phyloP scores from a whole-genome alignment of 345 rosid species.

The Ceriops tagal region DNA sequence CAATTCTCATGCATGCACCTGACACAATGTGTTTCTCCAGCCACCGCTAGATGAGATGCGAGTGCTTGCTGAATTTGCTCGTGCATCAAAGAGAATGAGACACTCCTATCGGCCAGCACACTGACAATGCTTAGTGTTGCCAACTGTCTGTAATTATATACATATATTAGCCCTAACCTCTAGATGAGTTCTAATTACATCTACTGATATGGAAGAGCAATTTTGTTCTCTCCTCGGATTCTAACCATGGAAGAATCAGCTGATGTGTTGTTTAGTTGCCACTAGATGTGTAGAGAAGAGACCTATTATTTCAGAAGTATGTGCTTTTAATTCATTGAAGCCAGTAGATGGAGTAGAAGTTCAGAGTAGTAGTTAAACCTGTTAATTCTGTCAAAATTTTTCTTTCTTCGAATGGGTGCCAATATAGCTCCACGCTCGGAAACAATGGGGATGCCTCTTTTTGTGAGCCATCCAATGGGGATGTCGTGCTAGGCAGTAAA shows the following conservation, averaged over 20 bases:
- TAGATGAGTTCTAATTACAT: conserved; percentile 37
- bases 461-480: too few species aligned
- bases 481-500: too few species aligned
- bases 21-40: conserved; percentile 15
- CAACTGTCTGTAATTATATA: conserved; percentile 25
- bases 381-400: too few species aligned
- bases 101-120: conserved; percentile 1
- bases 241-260: conserved; percentile 26
- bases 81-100: conserved; percentile 33
- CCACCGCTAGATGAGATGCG: conserved; percentile 37
- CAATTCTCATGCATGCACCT: not conserved
- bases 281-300: not conserved
- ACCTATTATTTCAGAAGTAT: not conserved
- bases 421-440: too few species aligned
- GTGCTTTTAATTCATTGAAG: not conserved
- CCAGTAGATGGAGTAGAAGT: not conserved
- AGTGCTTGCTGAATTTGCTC: conserved; percentile 39
- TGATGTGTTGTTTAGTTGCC: not conserved
- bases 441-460: too few species aligned
- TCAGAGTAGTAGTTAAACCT: too few species aligned
- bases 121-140: conserved; percentile 18
- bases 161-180: conserved; percentile 40
- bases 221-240: conserved; percentile 18
- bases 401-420: too few species aligned
- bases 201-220: conserved; percentile 20